Percentiles rank a stretch among this genome's conserved stretches.
Evolutionary conservation across 306 rosid genomes (phyloP).

Genomic region (Trichosanthes cucumerina): DNA sequence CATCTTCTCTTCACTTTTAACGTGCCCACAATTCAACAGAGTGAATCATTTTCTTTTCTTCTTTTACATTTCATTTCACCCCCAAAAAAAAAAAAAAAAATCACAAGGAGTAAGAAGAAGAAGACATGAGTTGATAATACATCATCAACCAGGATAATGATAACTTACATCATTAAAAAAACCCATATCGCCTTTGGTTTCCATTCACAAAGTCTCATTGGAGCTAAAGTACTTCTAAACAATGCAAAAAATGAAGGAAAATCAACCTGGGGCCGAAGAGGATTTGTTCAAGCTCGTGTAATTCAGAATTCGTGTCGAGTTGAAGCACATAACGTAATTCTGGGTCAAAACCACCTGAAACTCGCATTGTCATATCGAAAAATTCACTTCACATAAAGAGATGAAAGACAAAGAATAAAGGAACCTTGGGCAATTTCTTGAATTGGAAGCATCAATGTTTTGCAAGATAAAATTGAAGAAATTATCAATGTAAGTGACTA

Average conservation of each 20-base stretch:
- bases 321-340: conserved; percentile 70
- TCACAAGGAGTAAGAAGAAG: no score
- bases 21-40: no score
- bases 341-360: conserved; percentile 47
- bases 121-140: no score
- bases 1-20: no score
- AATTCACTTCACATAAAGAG: background rate
- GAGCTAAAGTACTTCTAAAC: background rate
- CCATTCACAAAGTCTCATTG: background rate
- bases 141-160: no score
- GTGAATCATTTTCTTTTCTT: no score
- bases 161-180: no score
- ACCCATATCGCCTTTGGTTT: no score
- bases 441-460: conserved; percentile 25
- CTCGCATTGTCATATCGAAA: background rate
- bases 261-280: conserved; percentile 74
- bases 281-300: conserved; percentile 66
- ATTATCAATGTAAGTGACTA: background rate
- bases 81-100: no score
- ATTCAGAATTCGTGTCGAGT: conserved; percentile 71
- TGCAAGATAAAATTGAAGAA: background rate
- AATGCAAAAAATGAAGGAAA: background rate
- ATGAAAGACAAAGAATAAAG: background rate
- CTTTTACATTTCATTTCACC: no score
- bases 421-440: conserved; percentile 33